phyloP scores from a whole-genome alignment of 2,329 filamentous ascomycete species.

The Trichoderma afroharzianum region DNA sequence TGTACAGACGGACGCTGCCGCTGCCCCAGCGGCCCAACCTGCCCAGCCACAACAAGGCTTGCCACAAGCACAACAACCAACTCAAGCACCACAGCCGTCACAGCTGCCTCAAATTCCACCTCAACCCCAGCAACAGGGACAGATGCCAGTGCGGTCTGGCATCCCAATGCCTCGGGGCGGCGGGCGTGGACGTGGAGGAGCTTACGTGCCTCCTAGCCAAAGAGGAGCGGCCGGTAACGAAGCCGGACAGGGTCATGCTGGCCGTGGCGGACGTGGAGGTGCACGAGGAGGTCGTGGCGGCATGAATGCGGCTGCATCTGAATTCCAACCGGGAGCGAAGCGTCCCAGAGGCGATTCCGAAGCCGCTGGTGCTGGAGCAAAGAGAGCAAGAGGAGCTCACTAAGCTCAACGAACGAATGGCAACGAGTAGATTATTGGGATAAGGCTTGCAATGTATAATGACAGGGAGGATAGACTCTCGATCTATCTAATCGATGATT shows the following conservation, averaged over 20 bases:
- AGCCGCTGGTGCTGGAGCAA: slow-evolving; percentile 38
- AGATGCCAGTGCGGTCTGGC: slow-evolving; percentile 31
- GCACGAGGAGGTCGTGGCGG: slow-evolving; percentile 38
- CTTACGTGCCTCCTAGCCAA: slow-evolving; percentile 38
- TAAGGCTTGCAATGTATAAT: slow-evolving; percentile 13
- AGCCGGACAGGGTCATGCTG: slow-evolving; percentile 28
- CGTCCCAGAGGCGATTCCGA: slow-evolving; percentile 53
- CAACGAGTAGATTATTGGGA: neutral
- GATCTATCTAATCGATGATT: slow-evolving; percentile 7
- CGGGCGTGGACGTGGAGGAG: slow-evolving; percentile 37
- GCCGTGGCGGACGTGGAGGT: slow-evolving; percentile 41
- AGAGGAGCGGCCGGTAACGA: slow-evolving; percentile 34
- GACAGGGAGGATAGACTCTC: neutral
- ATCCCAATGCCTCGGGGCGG: slow-evolving; percentile 43
- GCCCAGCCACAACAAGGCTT: slow-evolving; percentile 12
- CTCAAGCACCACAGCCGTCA: slow-evolving; percentile 21
- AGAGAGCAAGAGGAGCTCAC: slow-evolving; percentile 41
- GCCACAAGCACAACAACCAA: slow-evolving; percentile 20
- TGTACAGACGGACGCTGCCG: slow-evolving; percentile 23
- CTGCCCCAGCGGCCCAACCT: slow-evolving; percentile 20
- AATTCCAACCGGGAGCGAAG: slow-evolving; percentile 57
- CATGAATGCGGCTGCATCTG: slow-evolving; percentile 50
- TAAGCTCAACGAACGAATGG: slow-evolving; percentile 20
- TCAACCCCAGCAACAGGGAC: slow-evolving; percentile 22
- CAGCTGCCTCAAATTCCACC: slow-evolving; percentile 21